Percentiles rank a stretch among this genome's conserved stretches.
Evolutionary conservation across 495 filamentous ascomycete genomes (phyloP).

Genomic region (Neurospora sp.): DNA sequence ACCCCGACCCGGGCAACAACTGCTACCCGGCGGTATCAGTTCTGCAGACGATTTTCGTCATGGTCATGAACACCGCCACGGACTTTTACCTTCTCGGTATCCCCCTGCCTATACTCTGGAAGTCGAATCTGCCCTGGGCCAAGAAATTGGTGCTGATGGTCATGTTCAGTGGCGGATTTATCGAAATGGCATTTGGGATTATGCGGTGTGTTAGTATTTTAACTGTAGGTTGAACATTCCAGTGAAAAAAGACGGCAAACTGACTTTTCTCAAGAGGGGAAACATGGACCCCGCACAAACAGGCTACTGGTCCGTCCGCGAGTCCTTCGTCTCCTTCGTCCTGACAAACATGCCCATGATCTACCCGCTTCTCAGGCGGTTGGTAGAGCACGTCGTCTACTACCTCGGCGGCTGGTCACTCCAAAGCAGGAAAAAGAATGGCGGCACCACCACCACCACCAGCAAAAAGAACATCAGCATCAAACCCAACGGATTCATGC

Average conservation of each 20-base stretch:
- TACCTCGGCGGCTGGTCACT: constrained; percentile 1
- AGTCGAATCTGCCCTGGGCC: constrained; percentile 36
- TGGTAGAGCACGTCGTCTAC: neutral
- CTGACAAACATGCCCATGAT: constrained; percentile 54
- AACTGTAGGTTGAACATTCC: constrained; percentile 17
- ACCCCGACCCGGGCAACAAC: constrained; percentile 42
- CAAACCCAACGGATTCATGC: neutral
- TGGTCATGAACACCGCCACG: constrained; percentile 42
- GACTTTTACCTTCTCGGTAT: constrained; percentile 48
- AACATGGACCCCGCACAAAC: constrained; percentile 41
- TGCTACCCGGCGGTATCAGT: constrained; percentile 23
- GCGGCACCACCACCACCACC: neutral
- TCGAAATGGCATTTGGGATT: constrained; percentile 50
- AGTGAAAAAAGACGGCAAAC: neutral
- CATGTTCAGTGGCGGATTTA: constrained; percentile 49
- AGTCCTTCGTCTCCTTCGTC: constrained; percentile 51
- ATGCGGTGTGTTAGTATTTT: constrained; percentile 49
- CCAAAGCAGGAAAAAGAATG: neutral
- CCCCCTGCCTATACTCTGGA: constrained; percentile 46
- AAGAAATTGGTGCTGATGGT: constrained; percentile 45
- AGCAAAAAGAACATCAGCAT: neutral
- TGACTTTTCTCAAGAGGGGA: constrained; percentile 12
- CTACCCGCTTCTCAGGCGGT: constrained; percentile 34
- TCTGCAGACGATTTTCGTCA: constrained; percentile 24
- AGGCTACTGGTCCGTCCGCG: constrained; percentile 52